Base-by-base conservation (phyloP, 2,329 filamentous ascomycete genomes). In the Venturia oleaginea region DNA sequence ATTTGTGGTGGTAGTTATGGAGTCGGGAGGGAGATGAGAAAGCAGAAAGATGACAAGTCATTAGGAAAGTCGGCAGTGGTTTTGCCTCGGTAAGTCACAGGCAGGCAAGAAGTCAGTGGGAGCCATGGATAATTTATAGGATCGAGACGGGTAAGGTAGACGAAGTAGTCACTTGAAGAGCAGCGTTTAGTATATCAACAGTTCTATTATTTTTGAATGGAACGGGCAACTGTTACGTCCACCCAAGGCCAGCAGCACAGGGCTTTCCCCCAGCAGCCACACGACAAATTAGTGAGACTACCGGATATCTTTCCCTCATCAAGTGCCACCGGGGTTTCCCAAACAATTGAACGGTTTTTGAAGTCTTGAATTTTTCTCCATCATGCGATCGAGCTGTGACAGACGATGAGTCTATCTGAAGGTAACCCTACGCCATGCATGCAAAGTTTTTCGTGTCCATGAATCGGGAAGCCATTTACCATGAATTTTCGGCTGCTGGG, bases 281-380 rank as follows among this genome's bases (percentile, higher is more conserved):
- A 57, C 51, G 73, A 70, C 76, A 69, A 71, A 72, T 2, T 1
- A 71, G 71, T 77, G 76, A 75, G 76, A 79, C 76, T 75, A 75
- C 73, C 77, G 43, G 91, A 88, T 96, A 92, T 97, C 93, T 97
- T 97, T 97, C 93, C 93, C 92, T 97, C 92, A 89, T 97, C 46
- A 83, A 97, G 92, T 88, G 86, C 88, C 65, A 65, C 63, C 65
- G 64, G 51, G 4, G 17, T 64, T 66, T 59, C 40, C 37, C 57
- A 30, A 61, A 37, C 17, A 51, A 51, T 42, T 43, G 32, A 54
- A 51, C 15, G 5, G 27, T 22, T 32, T 54, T 55, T 43, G 30
- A 62, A 59, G 27, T 30, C 54, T 42, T 27, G 27, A 27, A 48
- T 30, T 32, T 57, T 48, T 54, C 62, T 38, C 30, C 27, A 63